Evolutionary conservation across 2,329 filamentous ascomycete species (phyloP).

Genomic region (Alternaria infectoria): DNA sequence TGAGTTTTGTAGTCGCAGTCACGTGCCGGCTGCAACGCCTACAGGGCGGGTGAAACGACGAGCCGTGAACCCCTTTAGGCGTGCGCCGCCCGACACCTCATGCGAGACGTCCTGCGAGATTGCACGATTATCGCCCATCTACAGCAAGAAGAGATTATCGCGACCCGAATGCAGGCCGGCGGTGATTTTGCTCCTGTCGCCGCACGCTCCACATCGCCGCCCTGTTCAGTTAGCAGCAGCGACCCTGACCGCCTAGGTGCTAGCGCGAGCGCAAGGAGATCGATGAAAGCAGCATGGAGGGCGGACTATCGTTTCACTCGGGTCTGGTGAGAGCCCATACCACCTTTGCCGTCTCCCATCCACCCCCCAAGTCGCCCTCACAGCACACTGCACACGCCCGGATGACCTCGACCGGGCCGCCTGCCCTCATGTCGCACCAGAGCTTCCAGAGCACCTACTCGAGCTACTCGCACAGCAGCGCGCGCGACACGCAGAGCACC

Average conservation of each 20-base stretch:
- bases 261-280: slow-evolving; percentile 31
- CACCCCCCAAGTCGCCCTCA: slow-evolving; percentile 32
- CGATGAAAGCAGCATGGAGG: slow-evolving; percentile 45
- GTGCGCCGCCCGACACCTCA: neutral
- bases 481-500: slow-evolving; percentile 56
- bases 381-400: slow-evolving; percentile 34
- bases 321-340: slow-evolving; percentile 28
- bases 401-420: slow-evolving; percentile 45
- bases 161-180: slow-evolving; percentile 3
- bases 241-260: slow-evolving; percentile 15
- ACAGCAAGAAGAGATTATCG: neutral
- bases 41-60: slow-evolving; percentile 10
- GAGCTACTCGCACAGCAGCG: slow-evolving; percentile 54
- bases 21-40: slow-evolving; percentile 9
- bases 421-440: slow-evolving; percentile 53
- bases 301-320: slow-evolving; percentile 25
- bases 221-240: slow-evolving; percentile 7
- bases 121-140: neutral
- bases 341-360: slow-evolving; percentile 16
- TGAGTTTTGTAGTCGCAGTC: neutral
- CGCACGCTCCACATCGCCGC: slow-evolving; percentile 5
- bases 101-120: slow-evolving; percentile 3
- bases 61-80: slow-evolving; percentile 26
- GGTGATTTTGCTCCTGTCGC: slow-evolving; percentile 3
- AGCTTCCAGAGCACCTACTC: slow-evolving; percentile 56